Percentiles rank a stretch among this genome's conserved stretches.
Conservation (phyloP, 768 basidiomycete genomes). For the Phaeolepiota aurea region DNA sequence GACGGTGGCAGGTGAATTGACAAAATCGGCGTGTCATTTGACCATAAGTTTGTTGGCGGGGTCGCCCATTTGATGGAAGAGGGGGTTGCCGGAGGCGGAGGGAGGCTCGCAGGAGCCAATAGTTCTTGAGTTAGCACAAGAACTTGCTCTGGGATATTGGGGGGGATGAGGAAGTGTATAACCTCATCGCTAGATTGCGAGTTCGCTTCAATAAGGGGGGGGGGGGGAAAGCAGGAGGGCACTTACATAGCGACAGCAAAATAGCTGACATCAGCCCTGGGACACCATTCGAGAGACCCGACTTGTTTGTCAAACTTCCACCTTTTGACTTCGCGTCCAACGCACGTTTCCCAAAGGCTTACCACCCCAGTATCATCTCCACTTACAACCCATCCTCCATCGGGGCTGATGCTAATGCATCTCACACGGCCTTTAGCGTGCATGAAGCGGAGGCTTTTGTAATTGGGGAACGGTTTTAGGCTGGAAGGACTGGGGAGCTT, state of each 20-base stretch:
- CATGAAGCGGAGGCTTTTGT: conserved; percentile 61
- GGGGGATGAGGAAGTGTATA: conserved; percentile 74
- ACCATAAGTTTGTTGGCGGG: conserved; percentile 32
- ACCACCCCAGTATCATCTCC: conserved; percentile 87
- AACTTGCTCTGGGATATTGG: conserved; percentile 57
- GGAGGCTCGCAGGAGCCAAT: conserved; percentile 57
- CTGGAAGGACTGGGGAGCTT: conserved; percentile 90
- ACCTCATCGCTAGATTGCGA: conserved; percentile 65
- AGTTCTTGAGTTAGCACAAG: conserved; percentile 51
- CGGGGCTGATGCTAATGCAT: conserved; percentile 73
- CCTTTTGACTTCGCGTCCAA: conserved; percentile 80
- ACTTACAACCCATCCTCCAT: conserved; percentile 86
- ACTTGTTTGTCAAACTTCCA: conserved; percentile 81
- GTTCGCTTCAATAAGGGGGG: conserved; percentile 6
- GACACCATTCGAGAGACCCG: conserved; percentile 89
- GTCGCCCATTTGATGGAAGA: conserved; percentile 69
- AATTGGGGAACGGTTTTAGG: conserved; percentile 90
- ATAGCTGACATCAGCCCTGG: conserved; percentile 71
- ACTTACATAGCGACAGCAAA: conserved; percentile 77
- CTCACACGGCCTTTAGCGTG: conserved; percentile 67
- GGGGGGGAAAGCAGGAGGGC: conserved; percentile 2
- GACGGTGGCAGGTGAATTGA: conserved; percentile 53
- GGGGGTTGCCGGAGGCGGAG: conserved; percentile 43
- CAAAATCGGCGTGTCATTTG: conserved; percentile 48
- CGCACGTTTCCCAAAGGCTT: conserved; percentile 84